Conservation (phyloP, 2,329 filamentous ascomycete genomes). For the Stromatinia cepivora region DNA sequence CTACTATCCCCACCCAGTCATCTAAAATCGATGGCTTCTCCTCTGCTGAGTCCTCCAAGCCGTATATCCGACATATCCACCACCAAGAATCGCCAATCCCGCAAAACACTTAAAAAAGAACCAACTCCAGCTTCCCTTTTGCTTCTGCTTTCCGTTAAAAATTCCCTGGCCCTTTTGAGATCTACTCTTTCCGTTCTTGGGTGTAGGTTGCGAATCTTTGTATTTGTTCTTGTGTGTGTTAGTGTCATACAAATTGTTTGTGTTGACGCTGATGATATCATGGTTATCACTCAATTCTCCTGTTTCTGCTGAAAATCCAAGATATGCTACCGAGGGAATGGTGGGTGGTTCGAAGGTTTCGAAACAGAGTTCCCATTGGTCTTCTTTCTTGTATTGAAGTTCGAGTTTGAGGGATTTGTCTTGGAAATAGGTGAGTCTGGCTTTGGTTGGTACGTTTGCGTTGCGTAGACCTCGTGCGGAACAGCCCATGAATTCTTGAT, state of each 20-base stretch:
- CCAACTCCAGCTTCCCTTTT: conserved; percentile 62
- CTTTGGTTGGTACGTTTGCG: conserved; percentile 75
- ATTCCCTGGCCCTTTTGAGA: conserved; percentile 27
- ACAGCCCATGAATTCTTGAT: conserved; percentile 89
- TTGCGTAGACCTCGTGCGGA: conserved; percentile 90
- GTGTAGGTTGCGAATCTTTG: neutral
- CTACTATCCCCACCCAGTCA: neutral
- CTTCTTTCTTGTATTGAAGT: conserved; percentile 88
- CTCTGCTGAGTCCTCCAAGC: conserved; percentile 62
- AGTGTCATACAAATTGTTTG: conserved; percentile 84
- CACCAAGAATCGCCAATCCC: conserved; percentile 68
- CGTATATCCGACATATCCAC: conserved; percentile 83
- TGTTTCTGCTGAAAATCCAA: conserved; percentile 83
- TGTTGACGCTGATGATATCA: conserved; percentile 85
- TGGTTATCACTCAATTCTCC: conserved; percentile 97
- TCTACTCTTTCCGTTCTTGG: neutral
- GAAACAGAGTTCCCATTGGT: conserved; percentile 89
- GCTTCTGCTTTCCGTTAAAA: conserved; percentile 30
- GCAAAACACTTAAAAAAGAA: conserved; percentile 81
- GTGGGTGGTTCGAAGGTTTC: conserved; percentile 68
- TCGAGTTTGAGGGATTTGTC: conserved; percentile 90
- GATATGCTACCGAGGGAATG: conserved; percentile 75
- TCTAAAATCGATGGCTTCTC: conserved; percentile 40
- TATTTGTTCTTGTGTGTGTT: conserved; percentile 39
- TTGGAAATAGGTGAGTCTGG: conserved; percentile 92